A percentile compares a stretch with the other conserved stretches of the same genome.
These are phyloP conservation scores for Moricandia moricandioides DNA, from an alignment of 345 rosid species.

Conservation along the genomic window DNA sequence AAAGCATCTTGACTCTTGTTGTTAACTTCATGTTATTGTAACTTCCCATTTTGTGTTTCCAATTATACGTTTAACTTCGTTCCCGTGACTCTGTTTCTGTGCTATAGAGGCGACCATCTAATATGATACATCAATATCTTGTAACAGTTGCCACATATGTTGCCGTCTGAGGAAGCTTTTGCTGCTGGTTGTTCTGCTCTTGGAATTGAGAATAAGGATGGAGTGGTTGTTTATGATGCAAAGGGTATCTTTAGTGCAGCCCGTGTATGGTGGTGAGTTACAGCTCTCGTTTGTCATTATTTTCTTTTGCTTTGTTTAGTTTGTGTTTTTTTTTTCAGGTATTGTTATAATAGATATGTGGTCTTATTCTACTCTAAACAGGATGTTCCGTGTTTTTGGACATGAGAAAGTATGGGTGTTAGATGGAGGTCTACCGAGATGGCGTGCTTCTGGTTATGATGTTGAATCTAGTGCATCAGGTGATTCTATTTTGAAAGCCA, in stretches of 20 bases:
- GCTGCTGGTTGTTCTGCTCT: slow-evolving; percentile 93
- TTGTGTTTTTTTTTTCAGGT: neutral
- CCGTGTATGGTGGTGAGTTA: slow-evolving; percentile 97
- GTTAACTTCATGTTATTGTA: neutral
- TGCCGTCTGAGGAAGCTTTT: slow-evolving; percentile 95
- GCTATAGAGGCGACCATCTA: neutral
- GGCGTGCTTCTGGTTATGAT: slow-evolving; percentile 97
- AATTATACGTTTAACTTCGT: neutral
- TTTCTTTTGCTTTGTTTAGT: neutral
- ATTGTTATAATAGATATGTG: neutral
- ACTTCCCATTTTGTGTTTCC: neutral
- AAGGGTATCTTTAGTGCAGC: slow-evolving; percentile 97
- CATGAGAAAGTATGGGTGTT: slow-evolving; percentile 91
- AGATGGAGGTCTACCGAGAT: slow-evolving; percentile 94
- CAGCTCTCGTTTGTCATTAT: neutral
- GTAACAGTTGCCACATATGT: slow-evolving; percentile 92
- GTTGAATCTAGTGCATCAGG: slow-evolving; percentile 98
- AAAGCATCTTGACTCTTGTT: neutral
- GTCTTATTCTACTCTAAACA: slow-evolving; percentile 30
- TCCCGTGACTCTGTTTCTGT: neutral
- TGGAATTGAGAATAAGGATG: slow-evolving; percentile 83
- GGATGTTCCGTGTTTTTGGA: slow-evolving; percentile 97
- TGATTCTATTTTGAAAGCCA: slow-evolving; percentile 88
- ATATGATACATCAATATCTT: slow-evolving; percentile 17
- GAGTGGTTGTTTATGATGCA: slow-evolving; percentile 92